A percentile compares a stretch with the other conserved stretches of the same genome.
Evolutionary conservation across 2,329 filamentous ascomycete species (phyloP).

Genomic region (Chalaropsis ovoidea): DNA sequence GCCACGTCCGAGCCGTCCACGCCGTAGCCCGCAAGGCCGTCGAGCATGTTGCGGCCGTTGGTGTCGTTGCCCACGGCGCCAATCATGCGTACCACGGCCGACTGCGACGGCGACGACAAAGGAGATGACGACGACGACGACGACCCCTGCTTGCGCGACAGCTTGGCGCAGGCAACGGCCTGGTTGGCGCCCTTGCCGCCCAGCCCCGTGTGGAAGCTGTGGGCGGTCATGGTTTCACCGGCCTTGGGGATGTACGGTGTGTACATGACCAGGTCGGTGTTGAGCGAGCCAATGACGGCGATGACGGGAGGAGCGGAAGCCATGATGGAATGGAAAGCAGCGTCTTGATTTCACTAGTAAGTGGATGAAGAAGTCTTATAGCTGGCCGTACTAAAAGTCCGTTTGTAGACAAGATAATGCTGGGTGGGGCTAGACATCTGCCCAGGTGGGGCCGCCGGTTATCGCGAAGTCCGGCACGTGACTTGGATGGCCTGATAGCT

Average conservation of each 20-base stretch:
- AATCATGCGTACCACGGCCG: slow-evolving; percentile 42
- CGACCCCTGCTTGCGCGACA: slow-evolving; percentile 36
- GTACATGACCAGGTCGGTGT: slow-evolving; percentile 60
- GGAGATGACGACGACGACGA: background rate
- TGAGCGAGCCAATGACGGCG: slow-evolving; percentile 60
- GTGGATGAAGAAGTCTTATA: background rate
- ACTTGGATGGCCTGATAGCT: background rate
- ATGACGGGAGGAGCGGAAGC: slow-evolving; percentile 37
- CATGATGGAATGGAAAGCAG: background rate
- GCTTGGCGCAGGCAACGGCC: slow-evolving; percentile 52
- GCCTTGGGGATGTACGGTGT: slow-evolving; percentile 56
- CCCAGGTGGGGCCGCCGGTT: slow-evolving; percentile 15
- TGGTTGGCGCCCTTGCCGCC: slow-evolving; percentile 71
- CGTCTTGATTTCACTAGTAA: background rate
- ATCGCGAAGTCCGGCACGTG: slow-evolving; percentile 10
- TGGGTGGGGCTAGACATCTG: background rate
- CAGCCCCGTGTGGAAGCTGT: slow-evolving; percentile 37
- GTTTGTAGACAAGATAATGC: background rate
- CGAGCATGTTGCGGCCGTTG: slow-evolving; percentile 34
- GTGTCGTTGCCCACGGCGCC: slow-evolving; percentile 46
- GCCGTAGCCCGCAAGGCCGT: slow-evolving; percentile 39
- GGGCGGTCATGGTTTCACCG: slow-evolving; percentile 59
- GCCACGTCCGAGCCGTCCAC: slow-evolving; percentile 40
- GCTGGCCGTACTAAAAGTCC: background rate
- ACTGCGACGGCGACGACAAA: background rate